Evolutionary conservation across 495 filamentous ascomycete species (phyloP).

Genomic region (Penicillium coprophilum): DNA sequence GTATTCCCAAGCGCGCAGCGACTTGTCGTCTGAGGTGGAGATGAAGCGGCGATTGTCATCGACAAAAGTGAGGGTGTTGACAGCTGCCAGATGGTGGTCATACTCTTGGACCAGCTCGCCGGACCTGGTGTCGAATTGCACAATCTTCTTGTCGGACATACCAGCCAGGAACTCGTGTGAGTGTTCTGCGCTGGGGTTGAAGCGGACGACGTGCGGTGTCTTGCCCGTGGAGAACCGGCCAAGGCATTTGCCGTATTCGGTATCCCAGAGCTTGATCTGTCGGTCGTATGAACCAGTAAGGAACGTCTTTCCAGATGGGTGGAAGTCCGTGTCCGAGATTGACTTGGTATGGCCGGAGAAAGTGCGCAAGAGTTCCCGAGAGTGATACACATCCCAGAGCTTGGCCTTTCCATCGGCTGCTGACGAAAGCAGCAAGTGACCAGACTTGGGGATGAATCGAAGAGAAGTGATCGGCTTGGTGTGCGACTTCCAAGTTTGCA

Average conservation of each 20-base stretch:
- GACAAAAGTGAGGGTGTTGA: constrained; percentile 97
- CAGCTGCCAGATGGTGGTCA: constrained; percentile 93
- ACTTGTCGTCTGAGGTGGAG: constrained; percentile 96
- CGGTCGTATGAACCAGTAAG: constrained; percentile 91
- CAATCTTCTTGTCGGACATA: constrained; percentile 97
- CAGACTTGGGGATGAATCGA: constrained; percentile 81
- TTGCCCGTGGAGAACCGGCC: constrained; percentile 87
- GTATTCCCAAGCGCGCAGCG: constrained; percentile 94
- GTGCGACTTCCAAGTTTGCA: constrained; percentile 87
- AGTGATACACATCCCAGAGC: constrained; percentile 92
- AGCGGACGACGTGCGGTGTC: constrained; percentile 90
- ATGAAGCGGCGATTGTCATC: constrained; percentile 95
- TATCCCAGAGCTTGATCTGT: constrained; percentile 97
- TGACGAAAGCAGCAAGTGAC: constrained; percentile 84
- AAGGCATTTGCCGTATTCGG: constrained; percentile 85
- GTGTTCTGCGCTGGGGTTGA: constrained; percentile 77
- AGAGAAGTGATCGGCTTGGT: constrained; percentile 82
- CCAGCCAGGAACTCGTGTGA: constrained; percentile 91
- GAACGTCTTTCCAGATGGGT: constrained; percentile 77
- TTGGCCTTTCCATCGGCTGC: constrained; percentile 87
- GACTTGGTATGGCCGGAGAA: constrained; percentile 89
- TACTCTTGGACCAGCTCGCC: constrained; percentile 93
- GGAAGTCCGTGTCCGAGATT: constrained; percentile 88
- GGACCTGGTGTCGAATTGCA: constrained; percentile 91
- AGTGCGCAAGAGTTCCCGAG: constrained; percentile 81